Base-by-base conservation (phyloP, 768 basidiomycete species). In the Termitomyces sp. region DNA sequence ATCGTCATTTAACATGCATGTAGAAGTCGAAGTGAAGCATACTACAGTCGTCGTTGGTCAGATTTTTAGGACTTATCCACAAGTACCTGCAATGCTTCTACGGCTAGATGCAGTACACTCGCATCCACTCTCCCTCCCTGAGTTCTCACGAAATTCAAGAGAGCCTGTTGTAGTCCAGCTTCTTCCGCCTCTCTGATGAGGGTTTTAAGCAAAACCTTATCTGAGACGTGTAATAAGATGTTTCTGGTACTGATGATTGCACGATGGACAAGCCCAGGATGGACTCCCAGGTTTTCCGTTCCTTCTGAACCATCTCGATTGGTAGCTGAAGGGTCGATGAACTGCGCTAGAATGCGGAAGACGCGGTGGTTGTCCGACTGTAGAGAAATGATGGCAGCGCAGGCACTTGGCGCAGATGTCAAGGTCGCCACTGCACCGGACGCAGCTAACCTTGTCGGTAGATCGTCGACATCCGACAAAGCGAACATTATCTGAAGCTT, bases 341-440 rank as follows among this genome's bases (percentile, higher is more conserved):
- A 78, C 56, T 80, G 82, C 0, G 81, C 80, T 43, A 96, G 72
- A 51, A 91, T 80, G 2, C 77, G 68, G n/a, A 91, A 71, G 8
- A 86, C 79, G 42, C 84, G 79, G 57, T 80, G 81, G 33, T 79
- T 79, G 56, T 90, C 86, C 44, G 70, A 71, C 65, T 92, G 85
- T 28, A 94, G 78, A 35, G 76, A 73, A 15, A 85, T 66, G n/a
- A 96, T 71, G 2, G 77, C 73, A 6, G 70, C 66, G 65, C 91
- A 94, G 11, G 83, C 84, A 31, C 72, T 72, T 1, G 78, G 75
- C 0, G 85, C 80, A 26, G 78, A 75, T 1, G 88, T 87, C 54
- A 99, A 70, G 30, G 85, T 87, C 5, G 96, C 94, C 41, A 98
- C 74, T 3, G 94, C 90, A 17, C 95, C 96, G 0, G 91, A 86